Evolutionary conservation across 805 yeast genomes (phyloP).

Genomic region (Wickerhamomyces chambardii): DNA sequence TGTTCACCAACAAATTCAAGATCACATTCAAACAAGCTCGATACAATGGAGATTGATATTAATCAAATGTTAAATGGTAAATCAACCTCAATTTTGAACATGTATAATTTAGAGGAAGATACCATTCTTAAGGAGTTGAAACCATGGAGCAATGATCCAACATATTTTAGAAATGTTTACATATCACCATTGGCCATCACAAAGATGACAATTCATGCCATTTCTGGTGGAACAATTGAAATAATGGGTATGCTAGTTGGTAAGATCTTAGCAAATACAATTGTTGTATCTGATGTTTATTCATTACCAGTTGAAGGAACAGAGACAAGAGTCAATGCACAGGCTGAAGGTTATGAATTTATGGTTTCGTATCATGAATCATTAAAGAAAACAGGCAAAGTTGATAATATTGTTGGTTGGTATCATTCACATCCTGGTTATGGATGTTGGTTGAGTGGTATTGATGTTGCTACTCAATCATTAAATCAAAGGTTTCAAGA

Average conservation of each 20-base stretch:
- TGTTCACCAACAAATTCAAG: not conserved
- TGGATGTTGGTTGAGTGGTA: slow-evolving; percentile 93
- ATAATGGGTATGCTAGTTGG: slow-evolving; percentile 96
- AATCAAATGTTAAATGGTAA: too few species aligned
- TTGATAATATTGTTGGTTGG: slow-evolving; percentile 90
- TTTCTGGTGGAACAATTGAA: slow-evolving; percentile 80
- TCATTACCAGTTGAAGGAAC: slow-evolving; percentile 94
- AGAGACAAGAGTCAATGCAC: slow-evolving; percentile 92
- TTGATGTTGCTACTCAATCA: slow-evolving; percentile 84
- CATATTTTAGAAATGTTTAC: slow-evolving; percentile 51
- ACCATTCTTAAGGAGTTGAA: slow-evolving; percentile 14
- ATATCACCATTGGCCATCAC: slow-evolving; percentile 64
- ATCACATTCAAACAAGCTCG: not conserved
- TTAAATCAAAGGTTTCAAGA: slow-evolving; percentile 86
- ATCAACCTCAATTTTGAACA: not conserved
- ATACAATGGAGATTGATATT: too few species aligned
- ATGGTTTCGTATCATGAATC: slow-evolving; percentile 77
- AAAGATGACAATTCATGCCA: slow-evolving; percentile 75
- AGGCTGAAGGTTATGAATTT: slow-evolving; percentile 87
- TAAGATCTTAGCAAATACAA: slow-evolving; percentile 40
- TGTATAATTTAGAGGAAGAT: too few species aligned
- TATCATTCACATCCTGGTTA: slow-evolving; percentile 98
- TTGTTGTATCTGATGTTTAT: slow-evolving; percentile 74
- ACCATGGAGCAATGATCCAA: slow-evolving; percentile 52
- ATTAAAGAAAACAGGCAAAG: slow-evolving; percentile 37